Evolutionary conservation across 192 early-diverging fungal genomes (phyloP).

Genomic region (Rhizoclosmatium globosum): DNA sequence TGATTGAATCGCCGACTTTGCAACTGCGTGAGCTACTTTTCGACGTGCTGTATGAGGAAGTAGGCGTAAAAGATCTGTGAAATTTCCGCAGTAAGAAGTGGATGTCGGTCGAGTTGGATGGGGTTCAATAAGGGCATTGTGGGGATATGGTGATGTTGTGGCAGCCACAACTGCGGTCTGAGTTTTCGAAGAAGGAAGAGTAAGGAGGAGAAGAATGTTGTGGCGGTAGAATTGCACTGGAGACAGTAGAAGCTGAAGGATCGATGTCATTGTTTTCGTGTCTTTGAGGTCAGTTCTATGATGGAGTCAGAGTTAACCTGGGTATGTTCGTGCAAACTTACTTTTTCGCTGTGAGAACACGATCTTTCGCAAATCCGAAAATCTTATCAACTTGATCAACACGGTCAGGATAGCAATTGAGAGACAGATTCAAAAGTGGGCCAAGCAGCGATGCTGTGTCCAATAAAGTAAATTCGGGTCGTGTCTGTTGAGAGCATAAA

Average conservation of each 20-base stretch:
- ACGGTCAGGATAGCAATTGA: slow-evolving; percentile 91
- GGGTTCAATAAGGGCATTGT: slow-evolving; percentile 46
- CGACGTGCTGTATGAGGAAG: slow-evolving; percentile 86
- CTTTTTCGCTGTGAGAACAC: slow-evolving; percentile 57
- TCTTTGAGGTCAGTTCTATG: slow-evolving; percentile 73
- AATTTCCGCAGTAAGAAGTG: slow-evolving; percentile 66
- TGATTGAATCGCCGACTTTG: slow-evolving; percentile 53
- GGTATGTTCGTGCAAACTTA: neutral
- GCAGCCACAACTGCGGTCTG: slow-evolving; percentile 46
- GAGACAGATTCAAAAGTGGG: slow-evolving; percentile 86
- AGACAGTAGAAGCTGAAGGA: slow-evolving; percentile 83
- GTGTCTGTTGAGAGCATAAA: slow-evolving; percentile 57
- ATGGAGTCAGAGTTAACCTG: neutral
- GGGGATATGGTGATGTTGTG: neutral
- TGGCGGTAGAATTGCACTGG: slow-evolving; percentile 79
- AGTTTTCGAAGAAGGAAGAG: slow-evolving; percentile 57
- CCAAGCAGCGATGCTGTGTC: slow-evolving; percentile 92
- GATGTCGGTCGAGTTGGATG: slow-evolving; percentile 3
- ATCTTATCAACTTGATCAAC: slow-evolving; percentile 91
- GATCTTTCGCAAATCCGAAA: slow-evolving; percentile 86
- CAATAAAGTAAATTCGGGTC: slow-evolving; percentile 91
- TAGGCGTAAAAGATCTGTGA: slow-evolving; percentile 78
- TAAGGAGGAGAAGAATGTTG: slow-evolving; percentile 54
- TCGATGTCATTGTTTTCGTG: slow-evolving; percentile 71
- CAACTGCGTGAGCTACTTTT: slow-evolving; percentile 80